phyloP scores from a whole-genome alignment of 139 green algal species.

The Yamagishiella unicocca region DNA sequence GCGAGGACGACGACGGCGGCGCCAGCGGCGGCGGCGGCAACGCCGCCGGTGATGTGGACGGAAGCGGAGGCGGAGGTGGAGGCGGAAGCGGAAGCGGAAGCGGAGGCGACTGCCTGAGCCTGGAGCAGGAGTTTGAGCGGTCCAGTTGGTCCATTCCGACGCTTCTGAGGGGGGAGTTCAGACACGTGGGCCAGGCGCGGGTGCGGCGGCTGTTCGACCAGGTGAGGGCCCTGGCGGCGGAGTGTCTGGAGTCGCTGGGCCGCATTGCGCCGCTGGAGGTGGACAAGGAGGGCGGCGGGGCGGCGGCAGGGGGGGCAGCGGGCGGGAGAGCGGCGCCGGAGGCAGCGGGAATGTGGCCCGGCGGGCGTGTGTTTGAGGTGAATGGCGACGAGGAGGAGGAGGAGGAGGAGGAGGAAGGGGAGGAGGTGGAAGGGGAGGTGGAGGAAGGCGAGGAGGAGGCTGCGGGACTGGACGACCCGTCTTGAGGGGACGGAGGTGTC shows the following conservation, averaged over 20 bases:
- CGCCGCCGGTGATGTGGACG: not conserved
- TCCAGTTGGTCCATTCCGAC: constrained; percentile 13
- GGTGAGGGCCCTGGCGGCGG: not conserved
- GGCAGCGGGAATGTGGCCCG: not conserved
- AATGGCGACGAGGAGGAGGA: not conserved
- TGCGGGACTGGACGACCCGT: not conserved
- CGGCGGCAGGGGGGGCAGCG: not conserved
- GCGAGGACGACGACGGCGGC: not conserved
- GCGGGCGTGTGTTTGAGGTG: not conserved
- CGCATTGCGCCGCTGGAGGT: not conserved
- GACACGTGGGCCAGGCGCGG: constrained; percentile 16
- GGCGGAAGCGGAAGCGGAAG: too few species aligned
- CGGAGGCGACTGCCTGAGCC: not conserved
- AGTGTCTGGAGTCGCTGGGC: constrained; percentile 1
- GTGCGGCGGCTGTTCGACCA: constrained; percentile 37
- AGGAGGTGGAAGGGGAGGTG: not conserved
- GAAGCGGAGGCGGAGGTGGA: too few species aligned
- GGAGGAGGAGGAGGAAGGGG: not conserved
- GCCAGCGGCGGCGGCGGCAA: not conserved
- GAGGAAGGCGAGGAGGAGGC: not conserved
- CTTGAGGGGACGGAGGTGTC: not conserved
- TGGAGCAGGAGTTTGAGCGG: constrained; percentile 17
- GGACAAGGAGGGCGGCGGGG: not conserved
- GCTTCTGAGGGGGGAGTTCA: not conserved
- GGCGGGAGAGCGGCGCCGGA: not conserved